Base-by-base conservation (phyloP, 306 rosid species). In the Rubus parviflorus region DNA sequence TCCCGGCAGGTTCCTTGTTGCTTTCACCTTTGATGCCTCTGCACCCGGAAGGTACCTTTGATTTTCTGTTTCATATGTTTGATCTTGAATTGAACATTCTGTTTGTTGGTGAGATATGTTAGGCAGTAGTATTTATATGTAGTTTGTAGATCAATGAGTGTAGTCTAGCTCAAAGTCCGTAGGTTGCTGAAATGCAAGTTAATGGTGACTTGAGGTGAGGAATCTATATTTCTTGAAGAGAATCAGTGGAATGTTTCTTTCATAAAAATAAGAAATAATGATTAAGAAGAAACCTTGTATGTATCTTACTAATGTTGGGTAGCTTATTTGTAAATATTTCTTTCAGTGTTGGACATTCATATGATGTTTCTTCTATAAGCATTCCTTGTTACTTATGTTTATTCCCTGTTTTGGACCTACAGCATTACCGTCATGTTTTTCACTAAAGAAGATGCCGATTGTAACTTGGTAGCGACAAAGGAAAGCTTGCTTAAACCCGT, bases 11-110 rank as follows among this genome's bases (percentile, higher is more conserved):
- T 85, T 80, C 63, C 85, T 85, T 42, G 79, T 82, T 15, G 45
- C 86, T 37, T 87, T 87, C 83, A 80, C 88, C 11, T 85, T 87
- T 38, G 88, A 87, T 75, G 90, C 90, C 64, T 74, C 82, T 43
- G 60, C 85, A 14, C 74, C 87, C 0, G 85, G 87, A 74, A 77
- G 88, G 88, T 84, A 82, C 25, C 56, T 17, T 71, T 37, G 13
- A 14, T 40, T 8, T 23, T 54, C 10, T 30, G 35, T 30, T 73
- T 25, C 23, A 15, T 14, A 30, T 22, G 7, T 4, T 12, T 61
- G 42, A 30, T 61, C 42, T 43, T 74, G 58, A 25, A 49, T 20
- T 43, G 77, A 60, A 2, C n/a, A 0, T 15, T 13, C 15, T n/a
- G 58, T 63, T 48, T 48, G 4, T 16, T 47, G 45, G 47, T 75